Evolutionary conservation across 768 basidiomycete genomes (phyloP).

Genomic region (Fomitopsis serialis): DNA sequence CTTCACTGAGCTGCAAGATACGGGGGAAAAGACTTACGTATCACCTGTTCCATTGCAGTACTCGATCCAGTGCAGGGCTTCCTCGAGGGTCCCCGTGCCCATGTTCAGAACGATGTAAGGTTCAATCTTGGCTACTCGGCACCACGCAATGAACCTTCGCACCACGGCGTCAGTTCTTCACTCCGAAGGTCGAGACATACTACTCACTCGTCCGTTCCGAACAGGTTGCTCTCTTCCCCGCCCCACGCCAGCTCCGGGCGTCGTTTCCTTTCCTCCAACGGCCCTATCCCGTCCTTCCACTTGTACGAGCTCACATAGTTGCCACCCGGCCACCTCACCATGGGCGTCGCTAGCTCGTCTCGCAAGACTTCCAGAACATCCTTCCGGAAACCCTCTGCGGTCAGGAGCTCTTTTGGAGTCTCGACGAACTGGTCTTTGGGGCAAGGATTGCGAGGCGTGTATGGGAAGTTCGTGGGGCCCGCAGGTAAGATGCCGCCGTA

Average conservation of each 20-base stretch:
- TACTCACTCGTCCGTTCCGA: slow-evolving; percentile 41
- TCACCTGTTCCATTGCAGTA: slow-evolving; percentile 51
- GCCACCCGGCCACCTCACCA: slow-evolving; percentile 20
- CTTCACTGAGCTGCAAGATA: background rate
- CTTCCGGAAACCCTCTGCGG: slow-evolving; percentile 18
- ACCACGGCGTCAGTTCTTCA: background rate
- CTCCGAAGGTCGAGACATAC: background rate
- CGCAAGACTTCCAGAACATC: slow-evolving; percentile 17
- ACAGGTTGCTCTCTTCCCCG: slow-evolving; percentile 54
- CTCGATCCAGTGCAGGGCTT: slow-evolving; percentile 56
- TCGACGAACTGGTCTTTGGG: slow-evolving; percentile 15
- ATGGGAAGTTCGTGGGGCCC: slow-evolving; percentile 30
- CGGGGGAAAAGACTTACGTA: slow-evolving; percentile 16
- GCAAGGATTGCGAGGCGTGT: slow-evolving; percentile 18
- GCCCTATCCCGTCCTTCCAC: slow-evolving; percentile 48
- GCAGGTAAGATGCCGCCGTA: slow-evolving; percentile 41
- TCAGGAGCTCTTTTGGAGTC: slow-evolving; percentile 16
- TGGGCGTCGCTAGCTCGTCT: slow-evolving; percentile 16
- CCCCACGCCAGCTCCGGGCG: slow-evolving; percentile 59
- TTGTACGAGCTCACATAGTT: slow-evolving; percentile 22
- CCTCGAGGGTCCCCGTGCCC: slow-evolving; percentile 59
- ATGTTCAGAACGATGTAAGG: slow-evolving; percentile 60
- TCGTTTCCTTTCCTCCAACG: slow-evolving; percentile 41
- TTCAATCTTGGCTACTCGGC: slow-evolving; percentile 43
- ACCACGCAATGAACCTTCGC: slow-evolving; percentile 52